A percentile compares a stretch with the other conserved stretches of the same genome.
Evolutionary conservation across 139 green algal genomes (phyloP).

Genomic region (Desmodesmus armatus): DNA sequence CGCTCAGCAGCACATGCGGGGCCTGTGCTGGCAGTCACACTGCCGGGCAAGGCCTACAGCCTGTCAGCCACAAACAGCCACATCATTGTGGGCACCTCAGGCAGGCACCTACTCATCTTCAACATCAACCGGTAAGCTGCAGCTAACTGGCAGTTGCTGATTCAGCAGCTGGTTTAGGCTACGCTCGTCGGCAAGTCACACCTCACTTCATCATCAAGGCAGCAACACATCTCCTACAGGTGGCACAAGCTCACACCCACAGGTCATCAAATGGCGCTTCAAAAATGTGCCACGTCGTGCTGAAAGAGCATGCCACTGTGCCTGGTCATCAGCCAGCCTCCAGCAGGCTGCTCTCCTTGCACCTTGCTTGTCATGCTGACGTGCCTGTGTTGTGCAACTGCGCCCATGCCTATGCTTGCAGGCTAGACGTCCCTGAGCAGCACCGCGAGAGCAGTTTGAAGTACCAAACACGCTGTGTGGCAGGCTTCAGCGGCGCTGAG

Average conservation of each 20-base stretch:
- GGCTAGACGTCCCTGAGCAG: slow-evolving; percentile 7
- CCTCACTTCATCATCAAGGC: too few species aligned
- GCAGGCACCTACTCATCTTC: slow-evolving; percentile 84
- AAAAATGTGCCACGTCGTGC: too few species aligned
- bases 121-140: slow-evolving; percentile 75
- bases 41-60: slow-evolving; percentile 85
- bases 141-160: too few species aligned
- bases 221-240: too few species aligned
- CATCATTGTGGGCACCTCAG: slow-evolving; percentile 84
- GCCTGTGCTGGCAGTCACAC: slow-evolving; percentile 51
- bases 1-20: slow-evolving; percentile 47
- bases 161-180: too few species aligned
- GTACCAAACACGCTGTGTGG: slow-evolving; percentile 89
- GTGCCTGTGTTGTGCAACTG: not conserved
- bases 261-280: too few species aligned
- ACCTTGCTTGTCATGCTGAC: not conserved
- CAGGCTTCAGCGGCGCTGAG: slow-evolving; percentile 68
- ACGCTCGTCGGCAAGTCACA: too few species aligned
- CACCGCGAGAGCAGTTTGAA: slow-evolving; percentile 66
- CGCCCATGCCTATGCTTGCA: not conserved
- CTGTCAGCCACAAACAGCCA: slow-evolving; percentile 59
- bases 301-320: too few species aligned
- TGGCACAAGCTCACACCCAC: too few species aligned
- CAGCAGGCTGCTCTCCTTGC: not conserved
- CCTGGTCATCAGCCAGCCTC: not conserved